These are phyloP conservation scores for Halenospora varia DNA, from an alignment of 495 filamentous ascomycete species.

Conservation along the genomic window DNA sequence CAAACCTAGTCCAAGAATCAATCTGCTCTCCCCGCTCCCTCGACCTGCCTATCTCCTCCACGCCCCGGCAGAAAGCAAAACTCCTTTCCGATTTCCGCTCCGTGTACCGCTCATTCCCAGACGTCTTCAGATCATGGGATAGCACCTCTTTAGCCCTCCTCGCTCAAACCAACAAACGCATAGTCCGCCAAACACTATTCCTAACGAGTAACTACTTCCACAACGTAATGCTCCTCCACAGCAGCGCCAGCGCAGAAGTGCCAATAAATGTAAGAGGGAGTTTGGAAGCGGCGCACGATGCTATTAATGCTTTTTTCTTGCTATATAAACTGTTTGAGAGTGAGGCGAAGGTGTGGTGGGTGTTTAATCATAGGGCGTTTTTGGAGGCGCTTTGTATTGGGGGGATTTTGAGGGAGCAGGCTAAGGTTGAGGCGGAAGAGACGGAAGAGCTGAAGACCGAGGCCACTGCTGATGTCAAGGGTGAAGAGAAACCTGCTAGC, in stretches of 20 bases:
- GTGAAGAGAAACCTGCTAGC: background rate
- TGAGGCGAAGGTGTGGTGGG: slow-evolving; percentile 73
- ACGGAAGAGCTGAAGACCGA: background rate
- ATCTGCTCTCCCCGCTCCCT: slow-evolving; percentile 65
- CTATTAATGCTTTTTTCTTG: slow-evolving; percentile 54
- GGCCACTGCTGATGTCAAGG: background rate
- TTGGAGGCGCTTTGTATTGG: slow-evolving; percentile 47
- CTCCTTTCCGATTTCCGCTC: slow-evolving; percentile 58
- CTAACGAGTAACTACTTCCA: slow-evolving; percentile 69
- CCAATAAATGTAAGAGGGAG: slow-evolving; percentile 60
- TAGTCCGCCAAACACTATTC: slow-evolving; percentile 64
- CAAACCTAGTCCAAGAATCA: slow-evolving; percentile 64
- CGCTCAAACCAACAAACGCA: slow-evolving; percentile 48
- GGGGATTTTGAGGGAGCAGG: slow-evolving; percentile 25
- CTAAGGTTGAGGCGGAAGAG: slow-evolving; percentile 14
- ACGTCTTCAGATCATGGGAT: slow-evolving; percentile 58
- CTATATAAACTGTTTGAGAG: slow-evolving; percentile 56
- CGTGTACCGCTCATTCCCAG: slow-evolving; percentile 60
- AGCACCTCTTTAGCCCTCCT: slow-evolving; percentile 44
- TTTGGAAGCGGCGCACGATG: slow-evolving; percentile 62
- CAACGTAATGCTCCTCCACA: slow-evolving; percentile 67
- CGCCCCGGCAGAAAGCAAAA: slow-evolving; percentile 52
- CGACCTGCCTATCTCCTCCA: slow-evolving; percentile 56
- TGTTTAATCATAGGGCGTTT: slow-evolving; percentile 70
- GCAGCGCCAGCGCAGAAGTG: slow-evolving; percentile 52